Evolutionary conservation across 306 rosid genomes (phyloP), one percentile per base, ranked within the genome.

Genomic region (Psophocarpus tetragonolobus): DNA sequence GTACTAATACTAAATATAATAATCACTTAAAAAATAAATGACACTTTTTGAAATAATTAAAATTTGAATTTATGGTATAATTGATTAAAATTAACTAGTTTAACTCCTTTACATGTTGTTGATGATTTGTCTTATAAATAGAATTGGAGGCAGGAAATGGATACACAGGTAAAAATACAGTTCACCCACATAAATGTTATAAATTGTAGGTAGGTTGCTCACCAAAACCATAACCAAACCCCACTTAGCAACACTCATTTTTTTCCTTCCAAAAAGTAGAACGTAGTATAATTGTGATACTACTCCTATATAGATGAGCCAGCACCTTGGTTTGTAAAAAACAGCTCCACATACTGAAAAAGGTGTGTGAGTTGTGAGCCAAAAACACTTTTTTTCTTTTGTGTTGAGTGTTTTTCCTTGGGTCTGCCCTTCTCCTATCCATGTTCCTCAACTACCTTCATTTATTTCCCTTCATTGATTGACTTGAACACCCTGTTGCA

Each of bases 361-460:
- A 57, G 48, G 75, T 50, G 63, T 68, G 54, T 9, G 61, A 53
- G 62, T 23, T 71, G 74, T 63, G 62, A 64, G 32, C 32, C 18
- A 32, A 74, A 57, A 50, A 66, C 21, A 42, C 50, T 32, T 53
- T 65, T n/a, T 57, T 70, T 8, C 23, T 58, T 20, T 9, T 32
- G 7, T 56, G 8, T 26, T 32, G 44, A 29, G 56, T 26, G 36
- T 8, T 48, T 73, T 29, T 8, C 70, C 21, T 38, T 17, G 42
- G 14, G 32, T 26, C 8, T 20, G 30, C 53, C 75, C 32, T 68
- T 41, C 29, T 65, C n/a, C 5, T 21, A 39, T 47, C 77, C 83
- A 75, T 75, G 89, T 83, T 89, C 86, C 96, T 90, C 97, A 94
- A 89, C 97, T 62, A 92, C 94, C 87, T 86, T 81, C 92, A 94